phyloP scores from a whole-genome alignment of 208 protist genomes.

The Trypanosoma boissoni region DNA sequence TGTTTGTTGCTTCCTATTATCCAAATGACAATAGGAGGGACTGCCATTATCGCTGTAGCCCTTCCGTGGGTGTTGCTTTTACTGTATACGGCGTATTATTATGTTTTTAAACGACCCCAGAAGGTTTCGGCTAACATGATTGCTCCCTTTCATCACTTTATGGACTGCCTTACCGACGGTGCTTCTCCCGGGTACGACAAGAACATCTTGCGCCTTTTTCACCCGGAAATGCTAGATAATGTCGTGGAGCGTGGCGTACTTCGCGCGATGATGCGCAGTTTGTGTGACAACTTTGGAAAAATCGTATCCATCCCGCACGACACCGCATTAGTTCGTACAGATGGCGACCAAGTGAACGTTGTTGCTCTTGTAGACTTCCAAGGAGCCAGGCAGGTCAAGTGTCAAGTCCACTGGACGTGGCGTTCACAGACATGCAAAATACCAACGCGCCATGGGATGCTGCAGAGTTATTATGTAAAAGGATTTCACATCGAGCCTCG shows the following conservation, averaged over 20 bases:
- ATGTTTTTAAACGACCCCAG: conserved; percentile 29
- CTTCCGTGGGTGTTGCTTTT: conserved; percentile 14
- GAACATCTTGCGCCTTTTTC: conserved; percentile 69
- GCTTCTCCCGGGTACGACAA: conserved; percentile 69
- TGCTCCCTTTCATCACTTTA: conserved; percentile 67
- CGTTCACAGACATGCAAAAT: conserved; percentile 12
- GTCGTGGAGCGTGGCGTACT: conserved; percentile 62
- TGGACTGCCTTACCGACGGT: conserved; percentile 57
- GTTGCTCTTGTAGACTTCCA: conserved; percentile 83
- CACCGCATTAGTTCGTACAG: conserved; percentile 41
- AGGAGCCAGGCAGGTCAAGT: conserved; percentile 51
- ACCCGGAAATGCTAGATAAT: conserved; percentile 55
- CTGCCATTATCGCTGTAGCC: neutral
- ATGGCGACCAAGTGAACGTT: conserved; percentile 53
- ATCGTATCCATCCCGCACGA: conserved; percentile 46
- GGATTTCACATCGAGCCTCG: conserved; percentile 59
- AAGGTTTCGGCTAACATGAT: conserved; percentile 30
- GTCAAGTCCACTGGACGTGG: conserved; percentile 61
- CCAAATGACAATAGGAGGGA: no score
- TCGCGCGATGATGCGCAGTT: conserved; percentile 75
- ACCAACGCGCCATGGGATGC: neutral
- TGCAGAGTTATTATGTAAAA: conserved; percentile 62
- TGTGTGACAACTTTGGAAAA: conserved; percentile 50
- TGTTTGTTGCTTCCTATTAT: no score
- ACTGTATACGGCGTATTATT: conserved; percentile 13